Conservation (phyloP, 768 basidiomycete species). For the Lentinula lateritia region DNA sequence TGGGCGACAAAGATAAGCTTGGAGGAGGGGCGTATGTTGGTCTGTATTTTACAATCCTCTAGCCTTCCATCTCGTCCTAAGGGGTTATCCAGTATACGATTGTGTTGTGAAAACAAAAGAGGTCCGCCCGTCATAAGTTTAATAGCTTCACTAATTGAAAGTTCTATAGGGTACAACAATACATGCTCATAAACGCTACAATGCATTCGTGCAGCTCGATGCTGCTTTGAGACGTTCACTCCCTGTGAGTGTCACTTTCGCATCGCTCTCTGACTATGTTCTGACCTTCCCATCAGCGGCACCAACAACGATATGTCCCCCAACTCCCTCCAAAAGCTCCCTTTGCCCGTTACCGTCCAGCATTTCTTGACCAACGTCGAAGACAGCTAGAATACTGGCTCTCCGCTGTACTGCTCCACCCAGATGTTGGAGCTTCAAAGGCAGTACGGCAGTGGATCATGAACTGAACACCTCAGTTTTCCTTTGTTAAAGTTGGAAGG, state of each 20-base stretch:
- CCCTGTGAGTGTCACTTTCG: constrained; percentile 33
- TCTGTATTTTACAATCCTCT: constrained; percentile 23
- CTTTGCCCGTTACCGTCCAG: constrained; percentile 58
- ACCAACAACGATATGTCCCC: constrained; percentile 45
- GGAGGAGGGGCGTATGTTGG: constrained; percentile 57
- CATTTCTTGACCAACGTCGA: constrained; percentile 61
- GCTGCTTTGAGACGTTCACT: constrained; percentile 41
- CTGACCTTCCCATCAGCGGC: constrained; percentile 25
- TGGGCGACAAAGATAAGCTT: constrained; percentile 54
- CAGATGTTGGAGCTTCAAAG: constrained; percentile 60
- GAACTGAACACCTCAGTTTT: constrained; percentile 19
- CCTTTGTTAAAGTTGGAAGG: not conserved
- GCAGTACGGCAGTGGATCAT: constrained; percentile 61
- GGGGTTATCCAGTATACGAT: constrained; percentile 48
- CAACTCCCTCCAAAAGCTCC: constrained; percentile 65
- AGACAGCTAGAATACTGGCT: constrained; percentile 64
- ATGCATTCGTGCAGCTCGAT: constrained; percentile 54
- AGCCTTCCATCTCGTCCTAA: not conserved
- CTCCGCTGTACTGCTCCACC: constrained; percentile 56
- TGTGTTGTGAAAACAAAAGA: constrained; percentile 66
- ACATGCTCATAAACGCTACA: constrained; percentile 64
- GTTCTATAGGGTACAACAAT: constrained; percentile 48
- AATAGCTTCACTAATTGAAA: not conserved
- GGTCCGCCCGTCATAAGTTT: constrained; percentile 16
- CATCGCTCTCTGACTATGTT: not conserved